Evolutionary conservation across 2,329 filamentous ascomycete species (phyloP).

Genomic region (Aspergillus niger): DNA sequence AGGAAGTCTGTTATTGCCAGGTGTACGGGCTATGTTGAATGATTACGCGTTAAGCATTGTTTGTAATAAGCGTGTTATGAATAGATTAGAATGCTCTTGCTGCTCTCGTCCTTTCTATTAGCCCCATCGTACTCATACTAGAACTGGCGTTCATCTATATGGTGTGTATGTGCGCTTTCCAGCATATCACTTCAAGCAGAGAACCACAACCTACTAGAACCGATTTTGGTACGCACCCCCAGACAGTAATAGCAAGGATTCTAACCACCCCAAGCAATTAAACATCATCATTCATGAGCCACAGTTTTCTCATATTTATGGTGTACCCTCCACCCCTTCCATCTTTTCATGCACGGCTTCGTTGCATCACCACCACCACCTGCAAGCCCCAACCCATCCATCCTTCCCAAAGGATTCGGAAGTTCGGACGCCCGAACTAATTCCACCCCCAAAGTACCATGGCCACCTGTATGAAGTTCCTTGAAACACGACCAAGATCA

Average conservation of each 20-base stretch:
- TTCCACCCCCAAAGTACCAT: neutral
- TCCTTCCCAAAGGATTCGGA: neutral
- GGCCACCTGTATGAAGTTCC: fast-evolving
- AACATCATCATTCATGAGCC: no score
- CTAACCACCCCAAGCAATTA: no score
- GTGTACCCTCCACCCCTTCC: neutral
- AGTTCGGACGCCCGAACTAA: neutral
- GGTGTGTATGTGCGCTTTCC: no score
- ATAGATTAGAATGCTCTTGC: neutral
- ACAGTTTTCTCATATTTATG: no score
- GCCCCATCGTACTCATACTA: neutral
- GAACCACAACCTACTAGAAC: no score
- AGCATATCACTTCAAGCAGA: no score
- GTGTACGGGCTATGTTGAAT: constrained; percentile 38
- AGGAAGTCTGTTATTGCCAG: constrained; percentile 39
- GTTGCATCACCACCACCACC: neutral
- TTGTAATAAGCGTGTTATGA: no score
- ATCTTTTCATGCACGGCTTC: neutral
- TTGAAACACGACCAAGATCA: neutral
- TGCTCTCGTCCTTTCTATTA: neutral
- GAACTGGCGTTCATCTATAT: no score
- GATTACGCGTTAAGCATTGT: no score
- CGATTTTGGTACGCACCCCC: no score
- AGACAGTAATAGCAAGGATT: no score
- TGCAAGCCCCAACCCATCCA: neutral